Conservation (phyloP, 192 early-diverging fungal species). For the Backusella psychrophila region DNA sequence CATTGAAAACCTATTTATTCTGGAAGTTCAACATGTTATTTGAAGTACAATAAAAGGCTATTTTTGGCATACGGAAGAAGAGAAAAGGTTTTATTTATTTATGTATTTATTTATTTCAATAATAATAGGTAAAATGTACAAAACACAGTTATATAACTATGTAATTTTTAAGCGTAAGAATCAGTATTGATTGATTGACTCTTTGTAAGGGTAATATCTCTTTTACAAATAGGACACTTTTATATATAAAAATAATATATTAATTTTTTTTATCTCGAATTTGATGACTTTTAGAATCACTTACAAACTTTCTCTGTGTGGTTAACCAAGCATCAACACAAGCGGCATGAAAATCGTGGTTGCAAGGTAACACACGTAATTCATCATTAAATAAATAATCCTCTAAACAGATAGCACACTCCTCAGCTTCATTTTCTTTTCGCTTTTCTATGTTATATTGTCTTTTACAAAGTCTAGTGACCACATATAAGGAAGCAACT, state of each 20-base stretch:
- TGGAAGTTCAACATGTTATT: neutral
- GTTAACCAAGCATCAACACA: slow-evolving; percentile 96
- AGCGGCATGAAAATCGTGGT: slow-evolving; percentile 82
- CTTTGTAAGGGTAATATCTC: slow-evolving; percentile 20
- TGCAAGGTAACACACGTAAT: slow-evolving; percentile 80
- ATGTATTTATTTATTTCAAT: neutral
- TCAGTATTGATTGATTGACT: neutral
- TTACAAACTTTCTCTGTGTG: slow-evolving; percentile 84
- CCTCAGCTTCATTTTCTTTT: slow-evolving; percentile 72
- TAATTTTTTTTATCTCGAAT: neutral
- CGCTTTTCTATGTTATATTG: slow-evolving; percentile 60
- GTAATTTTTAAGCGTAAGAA: neutral
- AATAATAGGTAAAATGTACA: neutral
- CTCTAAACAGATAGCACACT: slow-evolving; percentile 93
- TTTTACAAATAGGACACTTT: slow-evolving; percentile 37
- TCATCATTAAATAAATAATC: slow-evolving; percentile 81
- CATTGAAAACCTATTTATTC: neutral
- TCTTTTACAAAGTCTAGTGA: slow-evolving; percentile 67
- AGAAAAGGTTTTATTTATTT: neutral
- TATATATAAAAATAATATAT: neutral
- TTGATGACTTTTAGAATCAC: slow-evolving; percentile 11
- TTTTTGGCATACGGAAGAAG: neutral
- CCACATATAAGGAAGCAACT: slow-evolving; percentile 68
- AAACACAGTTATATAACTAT: neutral
- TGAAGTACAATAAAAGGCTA: neutral